Conservation (phyloP, 192 early-diverging fungal genomes). For the Linderina pennispora region DNA sequence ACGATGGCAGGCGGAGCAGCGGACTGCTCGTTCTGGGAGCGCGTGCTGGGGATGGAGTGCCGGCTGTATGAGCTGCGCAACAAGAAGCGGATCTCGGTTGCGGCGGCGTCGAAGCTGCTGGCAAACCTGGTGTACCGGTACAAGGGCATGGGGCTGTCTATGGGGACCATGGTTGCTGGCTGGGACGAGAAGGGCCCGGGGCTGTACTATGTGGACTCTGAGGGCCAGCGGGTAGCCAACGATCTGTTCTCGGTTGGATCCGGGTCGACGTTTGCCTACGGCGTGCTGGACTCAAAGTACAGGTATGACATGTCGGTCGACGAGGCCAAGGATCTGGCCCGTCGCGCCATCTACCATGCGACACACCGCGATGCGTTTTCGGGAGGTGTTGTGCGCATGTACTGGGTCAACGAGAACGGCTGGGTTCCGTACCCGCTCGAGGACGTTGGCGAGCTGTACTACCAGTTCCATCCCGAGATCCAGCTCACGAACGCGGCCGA, state of each 20-base stretch:
- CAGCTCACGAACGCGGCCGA: constrained; percentile 26
- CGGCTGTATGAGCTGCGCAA: constrained; percentile 93
- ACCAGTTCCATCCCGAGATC: constrained; percentile 51
- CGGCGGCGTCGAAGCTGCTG: constrained; percentile 94
- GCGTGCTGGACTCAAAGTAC: constrained; percentile 90
- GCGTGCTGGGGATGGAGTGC: constrained; percentile 92
- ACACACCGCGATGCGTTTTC: constrained; percentile 90
- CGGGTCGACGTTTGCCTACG: constrained; percentile 98
- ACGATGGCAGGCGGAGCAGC: constrained; percentile 99
- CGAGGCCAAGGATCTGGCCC: constrained; percentile 88
- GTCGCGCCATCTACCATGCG: constrained; percentile 92
- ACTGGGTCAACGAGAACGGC: constrained; percentile 86
- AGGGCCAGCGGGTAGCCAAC: constrained; percentile 81
- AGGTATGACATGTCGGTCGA: constrained; percentile 68
- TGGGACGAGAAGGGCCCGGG: constrained; percentile 92
- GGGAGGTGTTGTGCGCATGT: constrained; percentile 85
- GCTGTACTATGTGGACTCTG: constrained; percentile 95
- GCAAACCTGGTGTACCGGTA: constrained; percentile 96
- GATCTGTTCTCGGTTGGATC: constrained; percentile 96
- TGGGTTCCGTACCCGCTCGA: constrained; percentile 81
- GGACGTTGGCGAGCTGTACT: constrained; percentile 85
- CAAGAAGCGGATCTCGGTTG: constrained; percentile 97
- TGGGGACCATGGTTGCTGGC: constrained; percentile 99
- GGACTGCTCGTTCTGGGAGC: constrained; percentile 98
- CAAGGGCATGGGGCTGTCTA: constrained; percentile 98